These are phyloP conservation scores for Globisporangium paddicum DNA, from an alignment of 352 stramenopile species.

Conservation along the genomic window DNA sequence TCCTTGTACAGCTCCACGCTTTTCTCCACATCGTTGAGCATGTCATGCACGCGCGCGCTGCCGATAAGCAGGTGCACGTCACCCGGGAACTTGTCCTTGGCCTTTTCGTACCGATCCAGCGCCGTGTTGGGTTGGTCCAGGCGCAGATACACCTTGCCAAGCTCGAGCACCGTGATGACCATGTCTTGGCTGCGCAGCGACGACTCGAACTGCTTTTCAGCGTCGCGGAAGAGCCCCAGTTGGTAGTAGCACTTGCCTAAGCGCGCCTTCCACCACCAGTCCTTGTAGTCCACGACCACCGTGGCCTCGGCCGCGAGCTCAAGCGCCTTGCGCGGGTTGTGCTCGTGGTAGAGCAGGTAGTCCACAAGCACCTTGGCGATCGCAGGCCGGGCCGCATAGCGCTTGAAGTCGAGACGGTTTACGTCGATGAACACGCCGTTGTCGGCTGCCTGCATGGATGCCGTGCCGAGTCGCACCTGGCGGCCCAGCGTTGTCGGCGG, in stretches of 20 bases:
- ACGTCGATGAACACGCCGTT: conserved; percentile 89
- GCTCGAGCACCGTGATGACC: conserved; percentile 87
- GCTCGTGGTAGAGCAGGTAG: conserved; percentile 91
- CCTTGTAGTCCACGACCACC: conserved; percentile 83
- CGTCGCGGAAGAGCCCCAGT: conserved; percentile 89
- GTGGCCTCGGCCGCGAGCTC: conserved; percentile 90
- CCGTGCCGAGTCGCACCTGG: conserved; percentile 89
- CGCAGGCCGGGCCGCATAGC: conserved; percentile 77
- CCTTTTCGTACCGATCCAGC: conserved; percentile 80
- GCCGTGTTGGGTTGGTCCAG: conserved; percentile 94
- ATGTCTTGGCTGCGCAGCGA: conserved; percentile 85
- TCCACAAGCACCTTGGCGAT: conserved; percentile 89
- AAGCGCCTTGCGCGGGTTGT: conserved; percentile 90
- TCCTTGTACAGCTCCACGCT: conserved; percentile 85
- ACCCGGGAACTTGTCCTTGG: conserved; percentile 58
- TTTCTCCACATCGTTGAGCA: conserved; percentile 87
- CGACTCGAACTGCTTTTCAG: conserved; percentile 92
- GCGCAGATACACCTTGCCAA: conserved; percentile 93
- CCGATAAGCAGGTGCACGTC: conserved; percentile 82
- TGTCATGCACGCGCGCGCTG: conserved; percentile 90
- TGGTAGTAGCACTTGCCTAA: conserved; percentile 95
- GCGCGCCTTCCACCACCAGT: conserved; percentile 95
- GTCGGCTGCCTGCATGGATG: conserved; percentile 74
- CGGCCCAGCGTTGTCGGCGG: conserved; percentile 87
- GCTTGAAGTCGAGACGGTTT: conserved; percentile 86